Base-by-base conservation (phyloP, 139 green algal genomes). In the Coelastrella sp. region DNA sequence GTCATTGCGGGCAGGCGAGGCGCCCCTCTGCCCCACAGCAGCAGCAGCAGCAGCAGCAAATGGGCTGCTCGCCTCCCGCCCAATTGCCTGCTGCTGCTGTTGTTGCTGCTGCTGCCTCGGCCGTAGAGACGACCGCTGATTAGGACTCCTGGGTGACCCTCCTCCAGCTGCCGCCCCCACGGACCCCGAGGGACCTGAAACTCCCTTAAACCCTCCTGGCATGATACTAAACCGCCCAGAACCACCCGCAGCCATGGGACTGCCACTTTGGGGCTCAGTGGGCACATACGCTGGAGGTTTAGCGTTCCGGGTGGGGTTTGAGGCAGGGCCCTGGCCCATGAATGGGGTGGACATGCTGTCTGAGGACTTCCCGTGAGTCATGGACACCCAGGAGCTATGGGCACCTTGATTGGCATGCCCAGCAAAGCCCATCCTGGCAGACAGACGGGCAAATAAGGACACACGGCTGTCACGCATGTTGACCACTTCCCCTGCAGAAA, bases 371-470 rank as follows among this genome's bases (percentile, higher is more conserved):
- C 19, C 17, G 68, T 82, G 76, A 61, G 24, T 59, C 9, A 76
- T 17, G 8, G 68, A 76, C 17, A 24, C 68, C 7, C n/a, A 25
- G 17, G 35, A 76, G 17, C 17, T 8, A 8, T 76, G 68, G 15
- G 68, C 35, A 19, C 68, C 19, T 3, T 76, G 68, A 6, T 14
- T 5, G n/a, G 68, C 35, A 19, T 76, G 68, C 9, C 78, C 49
- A 17, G 57, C 7, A 22, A 90, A 90, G 75, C 86, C 86, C 86
- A 90, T 90, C 24, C 86, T 75, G 14, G 86, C 86, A 65, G 86
- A 90, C 25, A 90, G 74, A 17, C 86, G 86, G 12, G 86, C 86
- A 78, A 90, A 90, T 25, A 90, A 24, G 58, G 25, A 49, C 59
- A 65, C 57, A 4, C 86, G 49, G n/a, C 19, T 22, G 63, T 85